Conservation (phyloP, 768 basidiomycete species). For the Dioszegia aurantiaca region DNA sequence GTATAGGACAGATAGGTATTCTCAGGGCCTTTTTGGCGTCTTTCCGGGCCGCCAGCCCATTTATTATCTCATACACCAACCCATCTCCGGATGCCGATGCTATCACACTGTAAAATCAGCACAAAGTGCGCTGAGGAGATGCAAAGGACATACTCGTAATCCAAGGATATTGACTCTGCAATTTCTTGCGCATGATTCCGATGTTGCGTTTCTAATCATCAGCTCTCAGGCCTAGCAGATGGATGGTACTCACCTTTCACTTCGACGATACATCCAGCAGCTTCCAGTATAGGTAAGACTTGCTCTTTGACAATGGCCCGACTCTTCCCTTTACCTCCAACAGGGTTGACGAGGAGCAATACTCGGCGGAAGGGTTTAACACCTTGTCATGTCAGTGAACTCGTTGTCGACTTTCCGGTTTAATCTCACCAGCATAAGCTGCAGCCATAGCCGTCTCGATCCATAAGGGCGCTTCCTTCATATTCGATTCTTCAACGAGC, state of each 20-base stretch:
- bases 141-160: constrained; percentile 45
- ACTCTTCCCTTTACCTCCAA: constrained; percentile 52
- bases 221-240: neutral
- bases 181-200: constrained; percentile 49
- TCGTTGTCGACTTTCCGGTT: too few relatives aligned
- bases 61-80: constrained; percentile 50
- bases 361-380: constrained; percentile 37
- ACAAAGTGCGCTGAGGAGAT: neutral
- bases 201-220: constrained; percentile 47
- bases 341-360: constrained; percentile 49
- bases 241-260: constrained; percentile 35
- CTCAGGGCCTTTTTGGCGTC: constrained; percentile 48
- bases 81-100: constrained; percentile 52
- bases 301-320: constrained; percentile 35
- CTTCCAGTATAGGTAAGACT: constrained; percentile 47
- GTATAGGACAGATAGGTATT: constrained; percentile 50
- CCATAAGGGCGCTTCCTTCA: constrained; percentile 41
- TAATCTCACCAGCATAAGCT: constrained; percentile 31
- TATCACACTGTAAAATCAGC: constrained; percentile 36
- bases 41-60: constrained; percentile 46
- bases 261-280: constrained; percentile 45
- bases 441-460: constrained; percentile 27
- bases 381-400: constrained; percentile 24
- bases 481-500: constrained; percentile 36
- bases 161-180: constrained; percentile 29